Conservation (phyloP, 805 yeast genomes). For the Yarrowia sp. region DNA sequence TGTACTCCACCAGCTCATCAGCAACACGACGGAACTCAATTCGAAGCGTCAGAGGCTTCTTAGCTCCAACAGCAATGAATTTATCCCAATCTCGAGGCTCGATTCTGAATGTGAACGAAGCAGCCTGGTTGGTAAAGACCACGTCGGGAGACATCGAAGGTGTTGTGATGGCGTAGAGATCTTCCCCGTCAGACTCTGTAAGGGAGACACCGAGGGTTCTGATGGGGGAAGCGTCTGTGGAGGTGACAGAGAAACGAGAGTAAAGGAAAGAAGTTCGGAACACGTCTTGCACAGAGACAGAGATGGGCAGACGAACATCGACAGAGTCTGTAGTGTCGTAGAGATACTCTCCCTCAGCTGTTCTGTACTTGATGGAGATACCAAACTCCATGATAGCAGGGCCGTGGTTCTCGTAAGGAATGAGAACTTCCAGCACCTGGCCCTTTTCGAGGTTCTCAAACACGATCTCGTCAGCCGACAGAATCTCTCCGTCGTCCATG, state of each 20-base stretch:
- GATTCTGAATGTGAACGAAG: constrained; percentile 66
- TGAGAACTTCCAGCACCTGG: constrained; percentile 43
- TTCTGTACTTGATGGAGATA: constrained; percentile 46
- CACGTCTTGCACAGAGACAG: constrained; percentile 82
- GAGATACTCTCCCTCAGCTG: constrained; percentile 41
- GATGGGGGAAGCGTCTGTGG: constrained; percentile 54
- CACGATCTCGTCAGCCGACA: constrained; percentile 40
- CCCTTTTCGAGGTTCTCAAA: constrained; percentile 48
- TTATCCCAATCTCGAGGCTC: constrained; percentile 50
- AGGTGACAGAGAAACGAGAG: constrained; percentile 73
- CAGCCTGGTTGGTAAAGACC: constrained; percentile 75
- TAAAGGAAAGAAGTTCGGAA: constrained; percentile 64
- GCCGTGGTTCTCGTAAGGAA: constrained; percentile 40
- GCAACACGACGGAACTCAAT: constrained; percentile 44
- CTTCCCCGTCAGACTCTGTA: constrained; percentile 54
- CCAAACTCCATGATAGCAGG: constrained; percentile 39
- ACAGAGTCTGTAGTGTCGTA: constrained; percentile 48
- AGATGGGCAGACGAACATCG: constrained; percentile 64
- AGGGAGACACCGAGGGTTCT: constrained; percentile 61
- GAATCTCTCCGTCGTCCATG: constrained; percentile 39
- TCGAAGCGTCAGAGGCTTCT: constrained; percentile 41
- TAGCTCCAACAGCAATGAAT: constrained; percentile 50
- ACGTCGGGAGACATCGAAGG: constrained; percentile 49
- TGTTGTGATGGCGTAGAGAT: constrained; percentile 49
- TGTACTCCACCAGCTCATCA: constrained; percentile 40